Evolutionary conservation across 148 eudicot species (phyloP), one percentile per base, ranked within the genome.

Genomic region (Limonium bicolor): DNA sequence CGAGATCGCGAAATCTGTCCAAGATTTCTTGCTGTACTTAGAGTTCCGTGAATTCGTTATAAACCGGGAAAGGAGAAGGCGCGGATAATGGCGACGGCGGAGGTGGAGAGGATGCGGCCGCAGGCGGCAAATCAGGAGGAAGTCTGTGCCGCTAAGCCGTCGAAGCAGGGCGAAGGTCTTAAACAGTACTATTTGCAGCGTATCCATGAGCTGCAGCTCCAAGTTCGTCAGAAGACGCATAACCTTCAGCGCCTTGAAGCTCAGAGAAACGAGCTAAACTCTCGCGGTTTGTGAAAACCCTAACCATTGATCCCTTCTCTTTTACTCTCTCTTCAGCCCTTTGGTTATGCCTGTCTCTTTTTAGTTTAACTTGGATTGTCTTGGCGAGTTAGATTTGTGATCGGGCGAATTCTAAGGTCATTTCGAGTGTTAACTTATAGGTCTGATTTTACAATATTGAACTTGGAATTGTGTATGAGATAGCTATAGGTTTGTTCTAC

Each of bases 201-300:
- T 15, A 79, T 71, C 45, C 82, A 79, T 42, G 87, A 79, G 34
- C 67, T 67, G 36, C 78, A 79, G 37, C 76, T 74, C 16, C 72
- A 61, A 16, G 46, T 46, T 18, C 78, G 78, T 6, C 56, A 64
- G 27, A 63, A 74, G 44, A 52, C 59, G 29, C 70, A 65, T 44
- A 70, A 79, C 71, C 69, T 74, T 23, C 74, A 74, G 44, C 78
- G 87, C 31, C 78, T 79, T 26, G 78, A 79, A 61, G 87, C 87
- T 36, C 87, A 79, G 50, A 75, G 87, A 19, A 79, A 79, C 57
- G 82, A 79, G 18, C 82, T 79, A 41, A 79, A 79, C 63, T 76
- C 76, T 23, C 47, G 67, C 74, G 87, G 87, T 79, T 3, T 16
- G 8, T 20, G 22, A 25, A 41, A 40, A 22, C 20, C 27, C 13